Evolutionary conservation across 306 rosid species (phyloP).

Genomic region (Cajanus cajan): DNA sequence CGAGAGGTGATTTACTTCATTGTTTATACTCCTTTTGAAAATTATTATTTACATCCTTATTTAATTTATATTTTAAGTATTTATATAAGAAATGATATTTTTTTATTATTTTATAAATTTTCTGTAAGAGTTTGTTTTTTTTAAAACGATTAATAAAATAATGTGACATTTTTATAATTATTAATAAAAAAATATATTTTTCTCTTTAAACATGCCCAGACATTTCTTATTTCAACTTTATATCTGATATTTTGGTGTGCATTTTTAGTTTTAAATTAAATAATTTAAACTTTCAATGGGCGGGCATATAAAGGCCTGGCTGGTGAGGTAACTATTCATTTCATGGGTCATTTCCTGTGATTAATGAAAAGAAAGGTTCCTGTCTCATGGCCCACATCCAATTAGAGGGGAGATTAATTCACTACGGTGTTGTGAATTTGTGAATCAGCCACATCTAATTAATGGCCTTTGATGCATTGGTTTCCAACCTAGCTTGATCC

Average conservation of each 20-base stretch:
- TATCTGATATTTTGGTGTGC: background rate
- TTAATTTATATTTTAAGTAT: background rate
- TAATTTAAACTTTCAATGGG: background rate
- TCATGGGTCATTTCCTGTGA: conserved; percentile 23
- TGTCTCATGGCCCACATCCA: conserved; percentile 22
- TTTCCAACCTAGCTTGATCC: conserved; percentile 36
- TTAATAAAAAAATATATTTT: background rate
- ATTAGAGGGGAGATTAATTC: background rate
- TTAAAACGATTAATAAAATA: background rate
- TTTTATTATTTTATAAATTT: background rate
- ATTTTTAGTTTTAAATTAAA: background rate
- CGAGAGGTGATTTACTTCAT: background rate
- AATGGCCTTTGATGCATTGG: background rate
- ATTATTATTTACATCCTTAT: background rate
- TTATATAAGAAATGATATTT: background rate
- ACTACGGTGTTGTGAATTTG: conserved; percentile 7
- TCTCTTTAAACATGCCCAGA: background rate
- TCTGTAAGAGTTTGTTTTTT: background rate
- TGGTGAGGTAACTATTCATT: conserved; percentile 1
- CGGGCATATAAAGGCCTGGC: conserved; percentile 1
- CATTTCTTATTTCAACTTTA: background rate
- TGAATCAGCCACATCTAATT: conserved; percentile 15
- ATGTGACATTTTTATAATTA: background rate
- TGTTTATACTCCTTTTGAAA: too few relatives aligned
- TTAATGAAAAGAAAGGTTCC: conserved; percentile 31